Conservation (phyloP, 331 rosid genomes). For the Erythrophleum ivorense region DNA sequence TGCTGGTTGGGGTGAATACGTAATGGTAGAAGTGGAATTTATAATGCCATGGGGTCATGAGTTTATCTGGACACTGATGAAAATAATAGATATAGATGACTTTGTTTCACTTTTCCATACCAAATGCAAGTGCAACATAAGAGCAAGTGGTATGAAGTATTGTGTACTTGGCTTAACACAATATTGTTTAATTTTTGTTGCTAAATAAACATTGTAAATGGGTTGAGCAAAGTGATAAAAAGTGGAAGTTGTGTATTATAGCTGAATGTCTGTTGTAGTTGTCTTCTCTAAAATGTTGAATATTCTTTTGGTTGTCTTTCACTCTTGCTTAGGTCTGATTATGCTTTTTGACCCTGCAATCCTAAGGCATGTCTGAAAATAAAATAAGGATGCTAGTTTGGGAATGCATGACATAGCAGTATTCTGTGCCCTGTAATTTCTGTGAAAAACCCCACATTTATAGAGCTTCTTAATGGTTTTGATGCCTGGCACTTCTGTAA, state of each 20-base stretch:
- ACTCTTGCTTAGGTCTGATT: too few species aligned
- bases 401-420: not conserved
- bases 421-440: not conserved
- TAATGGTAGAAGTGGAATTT: not conserved
- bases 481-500: not conserved
- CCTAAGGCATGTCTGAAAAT: too few species aligned
- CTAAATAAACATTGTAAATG: not conserved
- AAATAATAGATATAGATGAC: too few species aligned
- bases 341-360: too few species aligned
- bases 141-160: not conserved
- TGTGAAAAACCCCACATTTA: not conserved
- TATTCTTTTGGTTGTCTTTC: not conserved
- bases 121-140: not conserved
- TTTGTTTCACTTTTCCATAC: not conserved
- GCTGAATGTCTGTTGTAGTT: not conserved
- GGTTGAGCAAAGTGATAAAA: not conserved
- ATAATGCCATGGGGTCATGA: not conserved
- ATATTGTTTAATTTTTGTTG: not conserved
- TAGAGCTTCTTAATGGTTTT: not conserved
- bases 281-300: not conserved
- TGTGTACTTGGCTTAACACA: not conserved
- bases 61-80: too few species aligned
- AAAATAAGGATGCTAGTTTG: not conserved
- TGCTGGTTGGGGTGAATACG: not conserved
- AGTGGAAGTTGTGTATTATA: not conserved